phyloP scores from a whole-genome alignment of 805 yeast species.

The Brettanomyces nanus region DNA sequence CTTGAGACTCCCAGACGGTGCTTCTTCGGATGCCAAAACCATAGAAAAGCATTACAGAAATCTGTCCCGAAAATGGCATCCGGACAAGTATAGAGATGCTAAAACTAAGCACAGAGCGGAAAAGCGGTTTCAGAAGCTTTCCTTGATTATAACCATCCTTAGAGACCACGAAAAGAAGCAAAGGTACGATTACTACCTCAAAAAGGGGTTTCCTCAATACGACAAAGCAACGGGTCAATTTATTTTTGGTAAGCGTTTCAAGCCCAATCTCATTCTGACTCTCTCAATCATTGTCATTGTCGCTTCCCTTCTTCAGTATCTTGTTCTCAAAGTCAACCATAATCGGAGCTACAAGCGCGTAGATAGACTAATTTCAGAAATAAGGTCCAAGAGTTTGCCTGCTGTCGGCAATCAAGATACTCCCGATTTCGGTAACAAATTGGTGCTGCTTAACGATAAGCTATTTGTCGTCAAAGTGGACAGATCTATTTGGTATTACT shows the following conservation, averaged over 20 bases:
- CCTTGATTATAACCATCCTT: constrained; percentile 66
- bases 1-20: constrained; percentile 39
- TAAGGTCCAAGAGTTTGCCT: constrained; percentile 8
- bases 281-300: constrained; percentile 5
- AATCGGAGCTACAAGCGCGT: constrained; percentile 10
- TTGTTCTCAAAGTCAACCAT: constrained; percentile 9
- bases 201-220: constrained; percentile 79
- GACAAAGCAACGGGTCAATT: constrained; percentile 22
- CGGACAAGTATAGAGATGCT: constrained; percentile 57
- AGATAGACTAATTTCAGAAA: constrained; percentile 10
- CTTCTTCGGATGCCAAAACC: constrained; percentile 40
- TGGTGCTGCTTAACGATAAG: constrained; percentile 12
- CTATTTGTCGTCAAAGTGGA: constrained; percentile 15
- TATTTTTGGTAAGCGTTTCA: constrained; percentile 10
- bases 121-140: constrained; percentile 70
- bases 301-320: constrained; percentile 6
- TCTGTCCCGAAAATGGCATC: constrained; percentile 68
- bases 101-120: constrained; percentile 45
- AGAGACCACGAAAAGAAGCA: constrained; percentile 49
- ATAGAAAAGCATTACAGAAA: constrained; percentile 63
- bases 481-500: constrained; percentile 8
- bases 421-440: constrained; percentile 10
- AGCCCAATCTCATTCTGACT: constrained; percentile 6
- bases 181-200: constrained; percentile 76
- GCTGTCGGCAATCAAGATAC: constrained; percentile 7